Evolutionary conservation across 768 basidiomycete genomes (phyloP), one percentile per base, ranked within the genome.

Genomic region (Panellus pusillus): DNA sequence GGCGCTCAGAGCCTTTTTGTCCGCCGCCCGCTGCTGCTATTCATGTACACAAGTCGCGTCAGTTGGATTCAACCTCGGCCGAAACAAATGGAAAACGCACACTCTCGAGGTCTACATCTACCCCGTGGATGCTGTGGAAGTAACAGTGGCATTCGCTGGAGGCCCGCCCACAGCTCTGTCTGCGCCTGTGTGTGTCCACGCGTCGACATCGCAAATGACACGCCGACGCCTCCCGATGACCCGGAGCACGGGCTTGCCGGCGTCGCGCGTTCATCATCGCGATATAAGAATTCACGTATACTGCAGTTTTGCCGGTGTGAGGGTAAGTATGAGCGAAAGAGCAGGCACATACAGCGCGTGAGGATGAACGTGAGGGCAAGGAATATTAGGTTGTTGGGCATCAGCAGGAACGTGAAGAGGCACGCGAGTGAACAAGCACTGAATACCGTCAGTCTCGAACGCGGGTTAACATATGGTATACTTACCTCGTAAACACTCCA

Each of bases 361-460:
- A 76, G 64, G 9, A 79, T 58, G 51, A 75, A 77, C 50, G 74
- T 69, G 9, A 80, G 57, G 1, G 68, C 69, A 18, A 79, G 61
- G 63, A 74, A 78, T 35, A 77, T 63, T 54, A 78, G 72, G 5
- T 72, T 78, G 42, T 74, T 68, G 0, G 77, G 75, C 19, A 76
- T 51, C 7, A 78, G 63, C 38, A 76, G 71, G 54, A 74, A 79
- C 76, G 69, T 67, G 57, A 79, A 74, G 63, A 80, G 66, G 0
- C 73, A 70, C 4, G 74, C 67, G n/a, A 79, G 59, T 0, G 79
- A 80, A 47, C 72, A 76, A 6, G 79, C 75, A 51, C 77, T 79
- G 24, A 2, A 24, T 24, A 24, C 24, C 24, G 6, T 24, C 24
- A 24, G 6, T 6, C 24, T 24, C 24, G 6, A 24, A 24, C 3